Conservation (phyloP, 345 rosid species). For the Atalantia buxifolia region DNA sequence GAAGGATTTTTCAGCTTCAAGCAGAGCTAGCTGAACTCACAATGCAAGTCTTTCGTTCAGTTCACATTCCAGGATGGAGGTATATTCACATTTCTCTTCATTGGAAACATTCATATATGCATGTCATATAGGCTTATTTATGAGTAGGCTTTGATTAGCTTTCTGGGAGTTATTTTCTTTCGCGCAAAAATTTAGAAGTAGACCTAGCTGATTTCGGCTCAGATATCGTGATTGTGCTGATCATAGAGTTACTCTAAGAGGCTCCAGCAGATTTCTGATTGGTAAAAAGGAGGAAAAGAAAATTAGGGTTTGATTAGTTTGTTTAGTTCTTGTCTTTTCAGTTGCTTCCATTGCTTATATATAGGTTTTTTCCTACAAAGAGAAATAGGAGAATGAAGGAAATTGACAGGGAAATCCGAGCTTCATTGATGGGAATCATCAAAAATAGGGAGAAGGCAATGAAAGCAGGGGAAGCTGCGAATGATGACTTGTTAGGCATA, state of each 20-base stretch:
- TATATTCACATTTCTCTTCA: neutral
- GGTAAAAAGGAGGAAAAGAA: too few relatives aligned
- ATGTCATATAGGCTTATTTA: too few relatives aligned
- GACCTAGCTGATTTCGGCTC: too few relatives aligned
- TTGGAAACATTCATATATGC: too few relatives aligned
- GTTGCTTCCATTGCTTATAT: neutral
- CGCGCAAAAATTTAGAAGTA: too few relatives aligned
- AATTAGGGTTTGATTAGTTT: too few relatives aligned
- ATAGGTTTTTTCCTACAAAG: conserved; percentile 30
- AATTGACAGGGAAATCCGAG: conserved; percentile 11
- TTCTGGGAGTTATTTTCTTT: too few relatives aligned
- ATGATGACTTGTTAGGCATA: conserved; percentile 28
- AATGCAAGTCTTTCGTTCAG: neutral
- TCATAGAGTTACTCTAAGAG: too few relatives aligned
- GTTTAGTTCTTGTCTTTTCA: too few relatives aligned
- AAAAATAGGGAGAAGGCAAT: conserved; percentile 19
- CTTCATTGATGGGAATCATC: conserved; percentile 18
- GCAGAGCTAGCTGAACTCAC: conserved; percentile 1
- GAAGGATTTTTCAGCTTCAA: conserved; percentile 12
- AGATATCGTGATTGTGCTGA: too few relatives aligned
- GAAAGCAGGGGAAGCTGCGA: conserved; percentile 4
- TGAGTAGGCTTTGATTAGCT: too few relatives aligned
- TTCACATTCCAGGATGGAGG: conserved; percentile 31
- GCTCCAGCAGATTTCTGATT: too few relatives aligned
- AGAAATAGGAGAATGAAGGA: conserved; percentile 24